These are phyloP conservation scores for Ascochyta pisi DNA, from an alignment of 2,329 filamentous ascomycete genomes.

Conservation along the genomic window DNA sequence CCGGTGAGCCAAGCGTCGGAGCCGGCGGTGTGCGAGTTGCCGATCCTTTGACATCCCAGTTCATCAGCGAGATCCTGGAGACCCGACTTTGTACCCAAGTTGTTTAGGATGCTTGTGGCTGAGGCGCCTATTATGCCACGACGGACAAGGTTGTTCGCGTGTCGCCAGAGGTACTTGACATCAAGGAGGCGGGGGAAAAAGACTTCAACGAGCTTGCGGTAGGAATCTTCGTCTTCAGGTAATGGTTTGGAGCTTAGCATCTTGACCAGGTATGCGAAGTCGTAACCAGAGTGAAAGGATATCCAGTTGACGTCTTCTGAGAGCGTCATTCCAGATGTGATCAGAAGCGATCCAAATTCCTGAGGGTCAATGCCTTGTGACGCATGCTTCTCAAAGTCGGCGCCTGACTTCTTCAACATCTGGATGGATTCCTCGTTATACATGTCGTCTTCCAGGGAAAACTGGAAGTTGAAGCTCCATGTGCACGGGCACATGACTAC, in stretches of 20 bases:
- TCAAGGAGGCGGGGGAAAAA: slow-evolving; percentile 96
- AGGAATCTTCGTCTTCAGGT: slow-evolving; percentile 87
- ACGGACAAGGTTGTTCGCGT: slow-evolving; percentile 73
- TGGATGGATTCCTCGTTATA: slow-evolving; percentile 95
- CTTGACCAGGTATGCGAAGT: slow-evolving; percentile 97
- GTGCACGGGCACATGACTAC: slow-evolving; percentile 78
- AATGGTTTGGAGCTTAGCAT: slow-evolving; percentile 83
- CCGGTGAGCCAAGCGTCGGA: slow-evolving; percentile 94
- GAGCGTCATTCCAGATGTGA: slow-evolving; percentile 89
- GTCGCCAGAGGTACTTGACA: slow-evolving; percentile 96
- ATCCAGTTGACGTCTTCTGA: slow-evolving; percentile 93
- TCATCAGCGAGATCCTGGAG: slow-evolving; percentile 94
- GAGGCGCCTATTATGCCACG: slow-evolving; percentile 47
- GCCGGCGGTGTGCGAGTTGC: slow-evolving; percentile 88
- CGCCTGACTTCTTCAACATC: slow-evolving; percentile 87
- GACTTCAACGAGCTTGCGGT: slow-evolving; percentile 84
- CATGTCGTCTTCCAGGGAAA: slow-evolving; percentile 95
- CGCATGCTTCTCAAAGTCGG: slow-evolving; percentile 85
- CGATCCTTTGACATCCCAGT: slow-evolving; percentile 86
- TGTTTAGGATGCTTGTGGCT: slow-evolving; percentile 77
- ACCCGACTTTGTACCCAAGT: slow-evolving; percentile 88
- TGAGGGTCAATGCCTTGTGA: slow-evolving; percentile 89
- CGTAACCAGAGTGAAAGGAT: slow-evolving; percentile 96
- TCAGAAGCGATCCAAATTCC: slow-evolving; percentile 87
- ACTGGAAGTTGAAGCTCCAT: slow-evolving; percentile 99